These are phyloP conservation scores for Penicillium sp. DNA, from an alignment of 2,329 filamentous ascomycete species.

Conservation along the genomic window DNA sequence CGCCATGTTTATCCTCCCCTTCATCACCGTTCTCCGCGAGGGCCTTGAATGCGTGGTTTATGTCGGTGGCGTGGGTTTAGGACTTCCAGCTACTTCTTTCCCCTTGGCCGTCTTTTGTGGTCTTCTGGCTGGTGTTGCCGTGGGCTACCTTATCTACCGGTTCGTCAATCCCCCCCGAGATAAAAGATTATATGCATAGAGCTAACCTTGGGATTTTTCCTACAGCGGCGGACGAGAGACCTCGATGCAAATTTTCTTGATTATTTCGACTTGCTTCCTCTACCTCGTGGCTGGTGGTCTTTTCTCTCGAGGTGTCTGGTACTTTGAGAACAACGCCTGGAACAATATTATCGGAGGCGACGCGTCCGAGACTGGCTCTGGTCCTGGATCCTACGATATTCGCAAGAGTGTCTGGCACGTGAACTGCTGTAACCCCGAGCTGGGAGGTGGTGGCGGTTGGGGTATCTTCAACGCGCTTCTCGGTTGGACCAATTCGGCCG, in stretches of 20 bases:
- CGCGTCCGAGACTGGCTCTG: constrained; percentile 42
- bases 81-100: constrained; percentile 71
- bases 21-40: constrained; percentile 83
- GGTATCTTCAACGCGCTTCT: constrained; percentile 83
- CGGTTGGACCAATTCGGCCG: constrained; percentile 85
- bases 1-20: constrained; percentile 81
- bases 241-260: constrained; percentile 74
- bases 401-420: constrained; percentile 78
- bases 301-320: constrained; percentile 76
- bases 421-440: constrained; percentile 75
- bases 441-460: constrained; percentile 76
- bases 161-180: constrained; percentile 46
- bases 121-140: constrained; percentile 63
- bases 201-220: not conserved
- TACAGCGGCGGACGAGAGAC: constrained; percentile 59
- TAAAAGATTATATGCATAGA: not conserved
- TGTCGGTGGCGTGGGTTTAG: constrained; percentile 80
- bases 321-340: constrained; percentile 66
- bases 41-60: constrained; percentile 86
- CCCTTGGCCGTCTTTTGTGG: constrained; percentile 76
- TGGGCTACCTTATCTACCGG: constrained; percentile 79
- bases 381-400: constrained; percentile 78
- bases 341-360: constrained; percentile 41
- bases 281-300: constrained; percentile 83
- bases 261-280: constrained; percentile 76